Evolutionary conservation across 2,329 filamentous ascomycete genomes (phyloP).

Genomic region (Fusarium anthophilum): DNA sequence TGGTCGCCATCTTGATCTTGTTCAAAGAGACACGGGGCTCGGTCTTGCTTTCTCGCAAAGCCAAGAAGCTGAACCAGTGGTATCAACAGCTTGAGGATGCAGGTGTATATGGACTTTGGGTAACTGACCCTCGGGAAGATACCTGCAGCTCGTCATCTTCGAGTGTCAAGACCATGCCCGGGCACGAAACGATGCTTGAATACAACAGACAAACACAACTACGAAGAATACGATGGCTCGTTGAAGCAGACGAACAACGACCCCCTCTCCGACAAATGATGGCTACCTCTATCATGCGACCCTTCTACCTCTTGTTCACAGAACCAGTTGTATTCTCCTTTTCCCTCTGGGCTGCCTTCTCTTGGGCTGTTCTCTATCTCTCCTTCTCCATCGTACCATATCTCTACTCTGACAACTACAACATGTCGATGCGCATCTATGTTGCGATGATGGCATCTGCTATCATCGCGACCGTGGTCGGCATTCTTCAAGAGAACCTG

Average conservation of each 20-base stretch:
- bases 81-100: conserved; percentile 76
- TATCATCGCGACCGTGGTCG: conserved; percentile 71
- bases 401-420: conserved; percentile 75
- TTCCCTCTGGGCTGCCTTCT: conserved; percentile 88
- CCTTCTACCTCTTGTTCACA: conserved; percentile 80
- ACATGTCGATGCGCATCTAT: conserved; percentile 76
- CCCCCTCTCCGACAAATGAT: conserved; percentile 76
- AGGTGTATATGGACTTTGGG: conserved; percentile 64
- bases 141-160: conserved; percentile 32
- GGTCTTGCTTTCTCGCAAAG: conserved; percentile 81
- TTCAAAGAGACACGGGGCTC: conserved; percentile 86
- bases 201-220: conserved; percentile 20
- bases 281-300: conserved; percentile 76
- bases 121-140: conserved; percentile 32
- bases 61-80: conserved; percentile 77
- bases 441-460: conserved; percentile 74
- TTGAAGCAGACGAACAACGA: conserved; percentile 80
- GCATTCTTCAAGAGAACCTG: conserved; percentile 77
- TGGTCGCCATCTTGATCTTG: conserved; percentile 68
- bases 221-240: conserved; percentile 78
- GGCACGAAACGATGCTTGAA: conserved; percentile 7
- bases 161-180: conserved; percentile 27
- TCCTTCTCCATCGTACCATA: conserved; percentile 84
- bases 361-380: conserved; percentile 89
- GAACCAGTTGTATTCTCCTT: conserved; percentile 87